These are phyloP conservation scores for Akebia trifoliata DNA, from an alignment of 164 flowering plant genomes.

Conservation along the genomic window DNA sequence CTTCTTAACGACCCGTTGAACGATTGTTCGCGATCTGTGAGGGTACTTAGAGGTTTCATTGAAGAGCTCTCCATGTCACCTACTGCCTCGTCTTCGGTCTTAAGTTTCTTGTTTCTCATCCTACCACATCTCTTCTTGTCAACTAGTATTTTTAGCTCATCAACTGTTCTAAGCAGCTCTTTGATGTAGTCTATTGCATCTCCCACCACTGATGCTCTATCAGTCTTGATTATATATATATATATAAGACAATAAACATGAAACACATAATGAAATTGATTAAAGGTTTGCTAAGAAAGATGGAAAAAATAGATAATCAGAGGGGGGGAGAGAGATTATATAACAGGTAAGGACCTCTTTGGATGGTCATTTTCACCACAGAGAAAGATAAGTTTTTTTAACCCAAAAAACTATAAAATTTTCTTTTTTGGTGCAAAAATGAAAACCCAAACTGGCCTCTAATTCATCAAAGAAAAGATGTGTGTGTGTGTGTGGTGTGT, in stretches of 20 bases:
- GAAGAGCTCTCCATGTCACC: conserved; percentile 34
- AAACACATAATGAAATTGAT: not conserved
- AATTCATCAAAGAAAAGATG: no score
- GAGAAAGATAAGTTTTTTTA: no score
- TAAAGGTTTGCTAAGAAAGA: not conserved
- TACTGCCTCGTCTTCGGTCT: conserved; percentile 35
- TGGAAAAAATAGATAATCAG: not conserved
- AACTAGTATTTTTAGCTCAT: conserved; percentile 65
- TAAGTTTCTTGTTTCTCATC: conserved; percentile 56
- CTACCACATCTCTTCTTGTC: conserved; percentile 67
- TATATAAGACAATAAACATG: not conserved
- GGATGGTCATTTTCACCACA: no score
- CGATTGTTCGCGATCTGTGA: conserved; percentile 38
- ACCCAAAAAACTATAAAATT: no score
- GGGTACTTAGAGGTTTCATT: conserved; percentile 22
- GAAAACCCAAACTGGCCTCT: no score
- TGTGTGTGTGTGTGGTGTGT: no score
- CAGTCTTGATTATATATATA: conserved; percentile 44
- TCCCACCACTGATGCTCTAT: conserved; percentile 81
- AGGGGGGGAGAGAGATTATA: no score
- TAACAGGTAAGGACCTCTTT: no score
- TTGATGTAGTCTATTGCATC: conserved; percentile 89
- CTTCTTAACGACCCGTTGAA: conserved; percentile 56
- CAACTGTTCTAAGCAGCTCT: conserved; percentile 68
- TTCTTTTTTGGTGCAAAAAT: no score